Conservation (phyloP, 805 yeast species). For the Wickerhamomyces bisporus region DNA sequence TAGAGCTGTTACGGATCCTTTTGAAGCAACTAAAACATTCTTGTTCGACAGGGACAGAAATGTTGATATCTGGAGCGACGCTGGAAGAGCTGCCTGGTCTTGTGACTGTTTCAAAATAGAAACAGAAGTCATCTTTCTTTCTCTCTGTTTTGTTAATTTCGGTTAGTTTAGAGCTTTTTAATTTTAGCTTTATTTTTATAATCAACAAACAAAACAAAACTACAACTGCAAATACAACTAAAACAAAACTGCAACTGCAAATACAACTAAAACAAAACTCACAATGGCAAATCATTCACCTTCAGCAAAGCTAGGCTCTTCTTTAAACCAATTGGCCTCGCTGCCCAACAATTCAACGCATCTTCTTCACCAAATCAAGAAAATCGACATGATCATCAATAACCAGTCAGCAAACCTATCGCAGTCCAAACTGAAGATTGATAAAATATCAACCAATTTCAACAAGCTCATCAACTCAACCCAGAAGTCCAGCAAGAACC, state of each 20-base stretch:
- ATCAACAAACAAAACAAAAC: too few species aligned
- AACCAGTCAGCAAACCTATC: constrained; percentile 16
- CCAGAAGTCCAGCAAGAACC: constrained; percentile 1
- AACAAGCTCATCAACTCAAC: constrained; percentile 4
- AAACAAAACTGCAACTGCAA: too few species aligned
- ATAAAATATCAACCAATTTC: constrained; percentile 5
- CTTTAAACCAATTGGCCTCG: not conserved
- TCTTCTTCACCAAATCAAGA: constrained; percentile 14
- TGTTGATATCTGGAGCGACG: not conserved
- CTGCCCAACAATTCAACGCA: constrained; percentile 3
- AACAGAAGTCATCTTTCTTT: not conserved
- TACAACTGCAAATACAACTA: too few species aligned
- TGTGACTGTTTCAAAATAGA: not conserved
- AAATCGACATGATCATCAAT: constrained; percentile 17
- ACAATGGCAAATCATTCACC: too few species aligned
- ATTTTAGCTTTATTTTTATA: too few species aligned
- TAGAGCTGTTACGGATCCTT: not conserved
- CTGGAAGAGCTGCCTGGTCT: not conserved
- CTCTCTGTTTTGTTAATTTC: not conserved
- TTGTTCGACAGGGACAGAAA: not conserved
- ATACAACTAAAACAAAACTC: not conserved
- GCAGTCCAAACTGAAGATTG: constrained; percentile 7
- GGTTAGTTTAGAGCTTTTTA: too few species aligned
- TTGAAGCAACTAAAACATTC: not conserved
- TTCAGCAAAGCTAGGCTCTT: not conserved